A percentile compares a stretch with the other conserved stretches of the same genome.
Evolutionary conservation across 805 yeast species (phyloP).

Genomic region (Kregervanrija delftensis): DNA sequence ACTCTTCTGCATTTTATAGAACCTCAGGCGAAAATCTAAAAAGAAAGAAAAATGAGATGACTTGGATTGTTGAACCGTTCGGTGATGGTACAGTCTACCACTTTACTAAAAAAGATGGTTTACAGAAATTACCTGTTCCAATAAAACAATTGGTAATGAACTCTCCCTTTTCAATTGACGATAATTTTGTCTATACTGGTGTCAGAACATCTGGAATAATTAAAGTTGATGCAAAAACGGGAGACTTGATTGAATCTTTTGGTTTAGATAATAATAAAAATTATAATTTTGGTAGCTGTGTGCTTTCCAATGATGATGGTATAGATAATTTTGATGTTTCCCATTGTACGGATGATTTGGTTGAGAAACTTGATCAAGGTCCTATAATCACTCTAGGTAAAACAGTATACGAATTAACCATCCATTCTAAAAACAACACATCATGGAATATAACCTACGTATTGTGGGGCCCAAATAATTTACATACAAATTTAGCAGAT

Average conservation of each 20-base stretch:
- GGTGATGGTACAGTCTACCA: constrained; percentile 79
- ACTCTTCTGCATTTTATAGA: background rate
- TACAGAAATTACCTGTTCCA: constrained; percentile 75
- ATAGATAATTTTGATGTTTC: constrained; percentile 3
- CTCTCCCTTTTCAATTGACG: constrained; percentile 80
- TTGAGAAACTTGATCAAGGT: constrained; percentile 10
- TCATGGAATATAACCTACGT: constrained; percentile 85
- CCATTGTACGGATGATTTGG: constrained; percentile 8
- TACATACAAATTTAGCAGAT: constrained; percentile 48
- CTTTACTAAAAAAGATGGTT: constrained; percentile 67
- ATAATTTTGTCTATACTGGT: constrained; percentile 86
- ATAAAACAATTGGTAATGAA: constrained; percentile 70
- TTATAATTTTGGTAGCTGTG: background rate
- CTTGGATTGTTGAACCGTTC: constrained; percentile 89
- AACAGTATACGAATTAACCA: constrained; percentile 64
- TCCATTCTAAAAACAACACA: constrained; percentile 64
- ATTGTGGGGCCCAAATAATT: constrained; percentile 86
- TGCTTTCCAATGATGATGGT: background rate
- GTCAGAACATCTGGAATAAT: constrained; percentile 68
- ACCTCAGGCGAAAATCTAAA: background rate
- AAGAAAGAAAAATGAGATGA: constrained; percentile 24
- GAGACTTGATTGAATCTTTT: constrained; percentile 62
- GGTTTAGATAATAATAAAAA: constrained; percentile 26
- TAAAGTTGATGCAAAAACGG: constrained; percentile 66
- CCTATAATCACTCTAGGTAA: constrained; percentile 55